Evolutionary conservation across 73 alveolate species (phyloP).

Genomic region (Uronychia setigera): DNA sequence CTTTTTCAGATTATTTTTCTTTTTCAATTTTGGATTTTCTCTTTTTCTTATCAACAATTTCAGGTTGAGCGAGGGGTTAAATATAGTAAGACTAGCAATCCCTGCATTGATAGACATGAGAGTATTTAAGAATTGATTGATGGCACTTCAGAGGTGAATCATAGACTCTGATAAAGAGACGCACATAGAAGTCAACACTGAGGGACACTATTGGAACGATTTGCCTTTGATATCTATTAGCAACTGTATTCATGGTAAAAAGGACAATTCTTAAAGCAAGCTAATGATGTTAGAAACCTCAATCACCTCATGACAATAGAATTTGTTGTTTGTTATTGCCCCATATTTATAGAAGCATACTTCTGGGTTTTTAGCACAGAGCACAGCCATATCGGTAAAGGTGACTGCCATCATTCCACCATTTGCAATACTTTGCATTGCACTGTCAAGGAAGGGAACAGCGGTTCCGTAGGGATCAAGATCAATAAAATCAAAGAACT

Average conservation of each 20-base stretch:
- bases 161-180: constrained; percentile 85
- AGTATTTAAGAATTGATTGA: constrained; percentile 78
- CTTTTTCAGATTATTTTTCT: constrained; percentile 3
- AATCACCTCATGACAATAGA: constrained; percentile 90
- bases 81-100: constrained; percentile 77
- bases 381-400: constrained; percentile 95
- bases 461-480: constrained; percentile 97
- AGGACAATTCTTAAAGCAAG: constrained; percentile 85
- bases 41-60: not conserved
- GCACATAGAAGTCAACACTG: constrained; percentile 90
- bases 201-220: constrained; percentile 88
- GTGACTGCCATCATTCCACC: constrained; percentile 92
- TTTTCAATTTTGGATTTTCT: constrained; percentile 32
- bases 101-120: constrained; percentile 85
- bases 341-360: constrained; percentile 93
- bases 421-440: constrained; percentile 79
- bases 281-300: constrained; percentile 20
- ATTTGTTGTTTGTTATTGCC: constrained; percentile 80
- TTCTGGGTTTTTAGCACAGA: constrained; percentile 90
- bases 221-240: constrained; percentile 83
- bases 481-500: constrained; percentile 91
- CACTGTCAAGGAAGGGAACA: constrained; percentile 92
- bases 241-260: constrained; percentile 78
- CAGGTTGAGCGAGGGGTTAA: constrained; percentile 63
- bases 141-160: constrained; percentile 85